phyloP scores from a whole-genome alignment of 2,329 filamentous ascomycete species.

The Diaporthe helianthi region DNA sequence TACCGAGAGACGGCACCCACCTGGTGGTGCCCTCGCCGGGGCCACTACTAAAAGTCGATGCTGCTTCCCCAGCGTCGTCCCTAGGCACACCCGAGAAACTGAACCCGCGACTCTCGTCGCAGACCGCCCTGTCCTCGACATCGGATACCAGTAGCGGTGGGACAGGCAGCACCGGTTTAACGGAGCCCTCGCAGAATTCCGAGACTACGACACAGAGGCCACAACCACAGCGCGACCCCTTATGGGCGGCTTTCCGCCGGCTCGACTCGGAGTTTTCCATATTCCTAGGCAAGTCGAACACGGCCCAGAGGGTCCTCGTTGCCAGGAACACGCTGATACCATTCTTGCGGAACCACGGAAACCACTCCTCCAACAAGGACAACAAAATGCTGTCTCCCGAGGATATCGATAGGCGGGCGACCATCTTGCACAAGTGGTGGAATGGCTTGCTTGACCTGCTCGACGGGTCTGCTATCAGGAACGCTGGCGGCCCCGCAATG shows the following conservation, averaged over 20 bases:
- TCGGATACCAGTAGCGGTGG: conserved; percentile 33
- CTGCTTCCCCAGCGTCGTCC: conserved; percentile 18
- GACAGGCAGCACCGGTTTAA: conserved; percentile 32
- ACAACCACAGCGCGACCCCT: conserved; percentile 52
- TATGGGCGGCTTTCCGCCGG: conserved; percentile 62
- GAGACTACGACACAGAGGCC: conserved; percentile 26
- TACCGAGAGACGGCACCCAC: conserved; percentile 40
- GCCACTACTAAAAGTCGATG: conserved; percentile 36
- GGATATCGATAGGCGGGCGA: conserved; percentile 80
- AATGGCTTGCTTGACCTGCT: conserved; percentile 81
- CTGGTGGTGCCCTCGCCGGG: conserved; percentile 28
- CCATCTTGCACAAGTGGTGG: conserved; percentile 93
- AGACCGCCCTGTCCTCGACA: conserved; percentile 41
- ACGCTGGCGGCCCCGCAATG: conserved; percentile 34
- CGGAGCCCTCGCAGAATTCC: conserved; percentile 34
- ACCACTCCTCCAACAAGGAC: conserved; percentile 68
- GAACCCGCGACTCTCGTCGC: conserved; percentile 50
- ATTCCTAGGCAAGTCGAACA: conserved; percentile 75
- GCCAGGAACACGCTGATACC: conserved; percentile 76
- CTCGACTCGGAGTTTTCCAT: conserved; percentile 56
- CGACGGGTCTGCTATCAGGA: conserved; percentile 61
- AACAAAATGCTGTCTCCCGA: conserved; percentile 69
- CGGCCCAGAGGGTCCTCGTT: conserved; percentile 75
- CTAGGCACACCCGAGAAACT: conserved; percentile 25
- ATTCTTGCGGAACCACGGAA: conserved; percentile 75